Base-by-base conservation (phyloP, 2,329 filamentous ascomycete genomes). In the Domatiomyces globalis region DNA sequence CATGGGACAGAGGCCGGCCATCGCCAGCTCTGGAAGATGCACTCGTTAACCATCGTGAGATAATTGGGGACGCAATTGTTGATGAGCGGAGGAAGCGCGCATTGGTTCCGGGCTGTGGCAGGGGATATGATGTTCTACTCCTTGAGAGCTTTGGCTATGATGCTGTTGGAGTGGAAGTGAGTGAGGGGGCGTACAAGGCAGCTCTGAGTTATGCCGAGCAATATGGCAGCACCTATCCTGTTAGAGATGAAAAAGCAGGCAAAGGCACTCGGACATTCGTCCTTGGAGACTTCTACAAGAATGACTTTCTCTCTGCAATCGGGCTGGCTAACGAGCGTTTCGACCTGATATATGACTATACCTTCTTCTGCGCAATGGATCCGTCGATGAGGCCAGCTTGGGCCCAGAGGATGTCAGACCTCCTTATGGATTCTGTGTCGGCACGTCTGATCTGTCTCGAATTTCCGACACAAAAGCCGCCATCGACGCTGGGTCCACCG, bases 61-160 rank as follows among this genome's bases (percentile, higher is more conserved):
- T 69, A 4, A 60, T 76, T 25, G 69, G 69, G 2, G 60, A 57
- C 1, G 58, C 66, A 4, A 54, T 67, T 39, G 48, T 61, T 39
- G 49, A 58, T 70, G 12, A 79, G 29, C 60, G 59, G 42, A 62
- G 68, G 50, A 77, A 76, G 59, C 72, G 71, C 51, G 87, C 83
- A 1, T 71, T 94, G 7, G 83, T 94, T 0, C 85, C 87, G 0
- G 87, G 87, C 4, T 94, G 87, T 66, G 88, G 87, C 0, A 77
- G 78, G 46, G 88, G 87, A 4, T 84, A 92, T 62, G 88, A 94
- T 68, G 84, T 87, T 1, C 72, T 87, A 8, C 72, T 94, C 39
- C 74, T 94, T 45, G 78, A 81, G 48, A 78, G 79, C 8, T 79
- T 83, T 62, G 87, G 87, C 1, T 92, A 85, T 64, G 83, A 94